Percentiles rank a stretch among this genome's conserved stretches.
Conservation (phyloP, 2,329 filamentous ascomycete species). For the Colletotrichum simmondsii region DNA sequence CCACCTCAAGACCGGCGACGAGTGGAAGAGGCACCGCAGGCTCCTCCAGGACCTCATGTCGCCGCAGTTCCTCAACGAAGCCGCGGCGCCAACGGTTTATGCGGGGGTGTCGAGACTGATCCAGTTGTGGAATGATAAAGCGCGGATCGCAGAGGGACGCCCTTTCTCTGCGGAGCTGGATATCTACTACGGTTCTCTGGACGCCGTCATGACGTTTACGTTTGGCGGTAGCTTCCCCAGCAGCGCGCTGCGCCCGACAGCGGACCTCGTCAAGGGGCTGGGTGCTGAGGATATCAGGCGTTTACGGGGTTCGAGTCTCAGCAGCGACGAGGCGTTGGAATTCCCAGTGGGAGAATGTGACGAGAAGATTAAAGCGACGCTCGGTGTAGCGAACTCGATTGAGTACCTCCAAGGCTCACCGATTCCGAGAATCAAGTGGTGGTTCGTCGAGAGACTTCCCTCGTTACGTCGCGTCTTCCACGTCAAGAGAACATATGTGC, state of each 20-base stretch:
- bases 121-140: constrained; percentile 47
- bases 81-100: constrained; percentile 47
- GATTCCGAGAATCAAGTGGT: constrained; percentile 24
- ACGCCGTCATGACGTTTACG: constrained; percentile 43
- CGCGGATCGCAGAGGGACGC: constrained; percentile 40
- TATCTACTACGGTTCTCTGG: constrained; percentile 44
- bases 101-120: constrained; percentile 42
- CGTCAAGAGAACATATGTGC: constrained; percentile 8
- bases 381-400: constrained; percentile 16
- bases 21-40: constrained; percentile 46
- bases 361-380: constrained; percentile 25
- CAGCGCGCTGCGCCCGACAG: constrained; percentile 8
- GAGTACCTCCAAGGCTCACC: constrained; percentile 19
- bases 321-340: neutral
- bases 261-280: neutral
- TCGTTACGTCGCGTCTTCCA: neutral
- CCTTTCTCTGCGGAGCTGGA: constrained; percentile 44
- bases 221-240: constrained; percentile 39
- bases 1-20: constrained; percentile 41
- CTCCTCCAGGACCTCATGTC: constrained; percentile 52
- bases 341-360: constrained; percentile 18
- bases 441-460: constrained; percentile 5
- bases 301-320: neutral
- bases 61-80: constrained; percentile 45
- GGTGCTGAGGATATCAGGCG: neutral